Percentiles rank a stretch among this genome's conserved stretches.
phyloP scores from a whole-genome alignment of 805 yeast genomes.

The Lipomyces chichibuensis region DNA sequence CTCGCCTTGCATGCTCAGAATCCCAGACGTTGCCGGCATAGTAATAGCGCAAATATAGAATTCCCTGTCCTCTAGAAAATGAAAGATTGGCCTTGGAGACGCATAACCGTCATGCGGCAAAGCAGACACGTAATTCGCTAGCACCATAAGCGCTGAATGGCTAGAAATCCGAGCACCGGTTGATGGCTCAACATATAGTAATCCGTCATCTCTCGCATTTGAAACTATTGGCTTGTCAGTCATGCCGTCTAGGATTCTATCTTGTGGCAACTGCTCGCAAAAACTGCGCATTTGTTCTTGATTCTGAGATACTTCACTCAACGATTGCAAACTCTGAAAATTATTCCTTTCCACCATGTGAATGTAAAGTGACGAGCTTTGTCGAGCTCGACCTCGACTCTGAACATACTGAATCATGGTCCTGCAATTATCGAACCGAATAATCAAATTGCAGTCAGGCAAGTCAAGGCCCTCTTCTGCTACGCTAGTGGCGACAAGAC shows the following conservation, averaged over 20 bases:
- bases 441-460: slow-evolving; percentile 22
- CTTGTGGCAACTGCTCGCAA: slow-evolving; percentile 7
- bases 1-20: not conserved
- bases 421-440: slow-evolving; percentile 20
- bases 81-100: slow-evolving; percentile 7
- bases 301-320: not conserved
- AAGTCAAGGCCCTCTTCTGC: slow-evolving; percentile 31
- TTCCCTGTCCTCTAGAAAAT: not conserved
- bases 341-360: slow-evolving; percentile 6
- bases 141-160: slow-evolving; percentile 8
- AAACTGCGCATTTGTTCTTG: slow-evolving; percentile 7
- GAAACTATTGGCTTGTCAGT: not conserved
- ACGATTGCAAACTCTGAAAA: not conserved
- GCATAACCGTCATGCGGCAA: slow-evolving; percentile 7
- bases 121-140: slow-evolving; percentile 5
- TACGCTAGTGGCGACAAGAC: slow-evolving; percentile 22
- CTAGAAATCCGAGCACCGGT: slow-evolving; percentile 16
- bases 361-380: slow-evolving; percentile 5
- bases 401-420: slow-evolving; percentile 19
- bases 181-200: slow-evolving; percentile 4
- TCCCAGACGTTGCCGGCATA: slow-evolving; percentile 10
- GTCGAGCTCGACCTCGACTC: slow-evolving; percentile 25
- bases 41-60: slow-evolving; percentile 7
- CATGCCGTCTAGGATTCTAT: not conserved
- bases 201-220: not conserved